Evolutionary conservation across 2,329 filamentous ascomycete genomes (phyloP), one percentile per base, ranked within the genome.

Genomic region (Diaporthe australafricana): DNA sequence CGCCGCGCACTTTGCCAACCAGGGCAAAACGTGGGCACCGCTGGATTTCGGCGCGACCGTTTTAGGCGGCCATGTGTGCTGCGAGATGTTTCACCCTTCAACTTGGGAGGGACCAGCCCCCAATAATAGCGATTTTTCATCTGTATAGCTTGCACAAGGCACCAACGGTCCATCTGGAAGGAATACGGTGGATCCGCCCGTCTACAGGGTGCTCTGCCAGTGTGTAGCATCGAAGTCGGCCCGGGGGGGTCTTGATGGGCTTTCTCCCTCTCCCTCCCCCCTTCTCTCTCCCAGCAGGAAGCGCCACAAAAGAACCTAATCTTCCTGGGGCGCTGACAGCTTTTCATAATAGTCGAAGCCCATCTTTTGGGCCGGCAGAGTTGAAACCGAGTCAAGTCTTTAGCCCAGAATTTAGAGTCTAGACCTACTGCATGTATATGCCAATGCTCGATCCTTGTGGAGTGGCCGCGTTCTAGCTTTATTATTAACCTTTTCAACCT

Each of bases 51-150:
- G 20, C 42, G 20, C 27, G 60, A 11, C 60, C 60, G 57, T 32
- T 20, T 63, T 48, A 2, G 2, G 42, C 60, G 60, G 45, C 57
- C 57, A 2, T 63, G 12, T 25, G 27, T 47, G 40, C 42, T 42
- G 57, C 57, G 20, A 27, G 42, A 40, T 48, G 57, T 63, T 63
- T 63, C 57, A 63, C 57, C 57, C 20, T 7, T 17, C 40, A 16
- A 63, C 40, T 11, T 27, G 40, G 40, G 47, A 63, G 45, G 20
- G 57, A 27, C 57, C 57, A 47, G 40, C 40, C 42, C 40, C 57
- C 57, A 60, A 60, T 30, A 45, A 60, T 60, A 60, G 56, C 56
- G 3, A 27, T n/a, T 30, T 30, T 27, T 30, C 56, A 27, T 45
- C 14, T 17, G 6, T 17, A 20, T 25, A 27, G 38, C 20, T 42